Base-by-base conservation (phyloP, 331 rosid species). In the Spiraea crenata region DNA sequence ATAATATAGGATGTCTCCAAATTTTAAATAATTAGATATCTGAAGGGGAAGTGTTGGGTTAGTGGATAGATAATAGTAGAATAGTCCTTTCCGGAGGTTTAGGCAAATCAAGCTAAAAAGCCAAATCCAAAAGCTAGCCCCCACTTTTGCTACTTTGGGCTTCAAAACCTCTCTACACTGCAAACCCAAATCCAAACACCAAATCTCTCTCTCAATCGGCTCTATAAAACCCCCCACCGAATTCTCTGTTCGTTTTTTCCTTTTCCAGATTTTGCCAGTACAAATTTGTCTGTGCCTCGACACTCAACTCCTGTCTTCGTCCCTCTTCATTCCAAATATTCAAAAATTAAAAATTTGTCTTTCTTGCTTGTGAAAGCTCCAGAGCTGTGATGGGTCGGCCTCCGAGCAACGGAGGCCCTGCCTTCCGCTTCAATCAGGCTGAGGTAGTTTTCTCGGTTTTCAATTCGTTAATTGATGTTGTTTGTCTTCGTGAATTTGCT, bases 401-500 rank as follows among this genome's bases (percentile, higher is more conserved):
- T 67, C 98, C 98, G 55, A 85, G 96, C 51, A 92, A 89, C 57
- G 98, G 98, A 77, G 91, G 91, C 76, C 98, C 98, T 47, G 86
- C 98, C 83, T 92, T 92, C 79, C 96, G 98, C 68, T 92, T 92
- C 86, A 81, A 83, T 20, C 80, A 75, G 50, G 3, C 80, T 40
- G 88, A 84, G 88, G 88, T 84, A 35, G 40, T 38, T 39, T 47
- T 12, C 5, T 66, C 17, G 11, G 0, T 65, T 74, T 48, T 12
- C 5, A 35, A 6, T 46, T 55, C 3, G 14, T 35, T 15, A 7
- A 40, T 42, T 31, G 1, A 11, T 25, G 34, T 41, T 42, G 31
- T 63, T 44, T 63, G 39, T 42, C 7, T 12, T 63, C 13, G n/a
- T 11, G 54, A 44, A 63, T 6, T 39, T 63, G 17, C 50, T 44